A percentile compares a stretch with the other conserved stretches of the same genome.
Evolutionary conservation across 306 rosid genomes (phyloP).

Genomic region (Alnus rubra): DNA sequence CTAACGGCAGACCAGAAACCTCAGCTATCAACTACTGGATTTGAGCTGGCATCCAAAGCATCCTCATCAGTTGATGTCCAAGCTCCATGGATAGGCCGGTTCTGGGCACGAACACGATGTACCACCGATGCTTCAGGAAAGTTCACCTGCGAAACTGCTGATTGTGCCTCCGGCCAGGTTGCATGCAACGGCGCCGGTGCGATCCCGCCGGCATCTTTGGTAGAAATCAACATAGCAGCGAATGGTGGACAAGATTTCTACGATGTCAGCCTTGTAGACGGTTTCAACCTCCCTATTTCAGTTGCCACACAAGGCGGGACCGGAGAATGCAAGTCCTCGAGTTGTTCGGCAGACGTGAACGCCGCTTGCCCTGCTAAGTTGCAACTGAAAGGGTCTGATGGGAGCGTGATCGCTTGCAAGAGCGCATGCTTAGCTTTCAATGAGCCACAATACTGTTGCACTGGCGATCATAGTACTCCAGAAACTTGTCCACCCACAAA

Average conservation of each 20-base stretch:
- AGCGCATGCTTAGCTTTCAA: conserved; percentile 42
- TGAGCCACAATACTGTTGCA: conserved; percentile 41
- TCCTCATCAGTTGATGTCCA: conserved; percentile 24
- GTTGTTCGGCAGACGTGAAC: conserved; percentile 32
- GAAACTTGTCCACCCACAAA: conserved; percentile 39
- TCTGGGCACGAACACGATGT: conserved; percentile 62
- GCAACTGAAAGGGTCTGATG: conserved; percentile 24
- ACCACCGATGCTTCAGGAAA: conserved; percentile 27
- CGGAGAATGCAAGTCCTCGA: conserved; percentile 16
- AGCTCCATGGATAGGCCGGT: conserved; percentile 55
- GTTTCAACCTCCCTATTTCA: conserved; percentile 42
- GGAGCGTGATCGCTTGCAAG: conserved; percentile 42
- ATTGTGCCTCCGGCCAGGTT: conserved; percentile 56
- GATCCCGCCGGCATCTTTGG: conserved; percentile 44
- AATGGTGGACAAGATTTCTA: conserved; percentile 58
- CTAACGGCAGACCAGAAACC: conserved; percentile 36
- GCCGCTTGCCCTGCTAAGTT: conserved; percentile 28
- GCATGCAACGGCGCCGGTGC: conserved; percentile 58
- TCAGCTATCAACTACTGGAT: conserved; percentile 52
- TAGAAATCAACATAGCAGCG: conserved; percentile 37
- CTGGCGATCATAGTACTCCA: conserved; percentile 10
- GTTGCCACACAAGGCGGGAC: conserved; percentile 31
- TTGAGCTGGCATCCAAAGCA: conserved; percentile 35
- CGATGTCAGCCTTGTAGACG: conserved; percentile 69
- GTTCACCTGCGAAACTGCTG: conserved; percentile 58